Evolutionary conservation across 1,284 basidiomycete genomes (phyloP).

Genomic region (Pseudozyma thailandica): DNA sequence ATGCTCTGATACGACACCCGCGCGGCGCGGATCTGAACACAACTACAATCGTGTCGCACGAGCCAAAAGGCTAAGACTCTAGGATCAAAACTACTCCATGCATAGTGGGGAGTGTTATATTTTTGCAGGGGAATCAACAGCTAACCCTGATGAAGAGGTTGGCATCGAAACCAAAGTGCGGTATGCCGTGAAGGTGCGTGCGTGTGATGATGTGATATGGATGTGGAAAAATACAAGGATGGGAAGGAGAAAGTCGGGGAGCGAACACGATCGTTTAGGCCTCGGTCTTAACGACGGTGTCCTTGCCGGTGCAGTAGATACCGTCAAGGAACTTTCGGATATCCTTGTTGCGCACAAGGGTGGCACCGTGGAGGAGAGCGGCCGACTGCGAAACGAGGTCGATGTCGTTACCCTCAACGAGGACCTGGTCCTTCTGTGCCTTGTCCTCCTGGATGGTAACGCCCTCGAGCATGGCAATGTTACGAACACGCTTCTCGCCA

Average conservation of each 20-base stretch:
- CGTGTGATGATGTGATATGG: conserved; percentile 1
- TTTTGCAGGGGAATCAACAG: conserved; percentile 34
- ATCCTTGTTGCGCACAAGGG: conserved; percentile 71
- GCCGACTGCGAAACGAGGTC: conserved; percentile 68
- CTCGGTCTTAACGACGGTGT: conserved; percentile 71
- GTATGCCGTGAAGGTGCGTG: conserved; percentile 10
- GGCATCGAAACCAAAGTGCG: conserved; percentile 16
- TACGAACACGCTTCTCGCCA: conserved; percentile 89
- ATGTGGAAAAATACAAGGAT: conserved; percentile 4
- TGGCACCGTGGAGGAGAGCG: conserved; percentile 66
- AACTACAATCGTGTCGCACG: no score
- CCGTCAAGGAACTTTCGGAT: conserved; percentile 71
- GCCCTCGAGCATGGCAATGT: conserved; percentile 91
- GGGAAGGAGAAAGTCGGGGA: neutral
- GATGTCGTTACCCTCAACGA: conserved; percentile 72
- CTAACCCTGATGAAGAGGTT: conserved; percentile 11
- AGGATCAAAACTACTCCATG: conserved; percentile 42
- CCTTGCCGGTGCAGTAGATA: conserved; percentile 91
- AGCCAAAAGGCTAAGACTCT: neutral
- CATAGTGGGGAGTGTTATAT: conserved; percentile 29
- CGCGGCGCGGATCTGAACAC: no score
- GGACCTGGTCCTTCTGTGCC: conserved; percentile 83
- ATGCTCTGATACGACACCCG: no score
- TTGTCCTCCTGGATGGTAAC: conserved; percentile 89
- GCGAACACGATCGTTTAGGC: conserved; percentile 70